Conservation (phyloP, 768 basidiomycete species). For the Hirschioporus abietinus region DNA sequence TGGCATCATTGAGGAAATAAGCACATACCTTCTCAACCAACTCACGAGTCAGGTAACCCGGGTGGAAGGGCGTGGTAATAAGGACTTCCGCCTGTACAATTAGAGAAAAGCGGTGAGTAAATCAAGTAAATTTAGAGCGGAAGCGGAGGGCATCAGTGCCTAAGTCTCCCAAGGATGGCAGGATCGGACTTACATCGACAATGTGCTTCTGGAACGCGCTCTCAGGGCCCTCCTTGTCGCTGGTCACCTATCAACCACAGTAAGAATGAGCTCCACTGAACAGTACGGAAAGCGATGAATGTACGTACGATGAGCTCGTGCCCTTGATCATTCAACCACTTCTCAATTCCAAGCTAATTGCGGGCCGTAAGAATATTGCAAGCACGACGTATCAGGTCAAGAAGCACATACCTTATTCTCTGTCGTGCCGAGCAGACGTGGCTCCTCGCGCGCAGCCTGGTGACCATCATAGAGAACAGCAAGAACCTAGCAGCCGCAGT, state of each 20-base stretch:
- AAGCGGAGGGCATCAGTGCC: conserved; percentile 2
- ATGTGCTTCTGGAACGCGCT: conserved; percentile 82
- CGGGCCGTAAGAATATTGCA: conserved; percentile 3
- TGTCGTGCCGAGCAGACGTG: conserved; percentile 72
- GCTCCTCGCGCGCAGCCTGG: conserved; percentile 59
- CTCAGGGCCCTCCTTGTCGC: conserved; percentile 77
- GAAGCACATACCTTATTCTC: conserved; percentile 60
- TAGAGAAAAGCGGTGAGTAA: conserved; percentile 13
- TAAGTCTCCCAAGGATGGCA: conserved; percentile 6
- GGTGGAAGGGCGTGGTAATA: conserved; percentile 85
- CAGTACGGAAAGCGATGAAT: neutral
- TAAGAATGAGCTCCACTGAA: conserved; percentile 8
- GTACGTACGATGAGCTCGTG: conserved; percentile 65
- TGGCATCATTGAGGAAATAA: neutral
- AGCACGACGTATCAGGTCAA: conserved; percentile 7
- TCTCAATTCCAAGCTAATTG: conserved; percentile 59
- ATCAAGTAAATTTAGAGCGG: neutral
- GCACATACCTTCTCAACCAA: conserved; percentile 56
- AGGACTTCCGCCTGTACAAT: conserved; percentile 61
- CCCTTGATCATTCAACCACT: conserved; percentile 65
- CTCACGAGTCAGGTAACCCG: conserved; percentile 74
- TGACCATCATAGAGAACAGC: conserved; percentile 71
- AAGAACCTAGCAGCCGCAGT: conserved; percentile 43
- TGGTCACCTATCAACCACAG: conserved; percentile 48
- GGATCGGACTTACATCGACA: conserved; percentile 51